These are phyloP conservation scores for Volvox reticuliferus DNA, from an alignment of 139 green algal species.

Conservation along the genomic window DNA sequence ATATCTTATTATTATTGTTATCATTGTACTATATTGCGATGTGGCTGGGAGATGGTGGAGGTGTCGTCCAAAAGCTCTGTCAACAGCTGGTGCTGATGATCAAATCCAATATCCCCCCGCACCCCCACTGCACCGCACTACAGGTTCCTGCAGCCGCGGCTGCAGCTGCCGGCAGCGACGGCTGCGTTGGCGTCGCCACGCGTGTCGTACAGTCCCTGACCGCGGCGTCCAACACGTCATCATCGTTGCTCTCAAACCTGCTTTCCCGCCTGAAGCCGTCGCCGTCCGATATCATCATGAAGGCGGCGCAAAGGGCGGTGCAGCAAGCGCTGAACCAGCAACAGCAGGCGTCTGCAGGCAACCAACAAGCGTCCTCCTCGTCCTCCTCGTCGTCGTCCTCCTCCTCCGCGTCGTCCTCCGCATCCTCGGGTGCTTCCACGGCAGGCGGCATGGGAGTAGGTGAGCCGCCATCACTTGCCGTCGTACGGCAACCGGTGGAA, in stretches of 20 bases:
- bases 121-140: neutral
- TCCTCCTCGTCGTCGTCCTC: slow-evolving; percentile 7
- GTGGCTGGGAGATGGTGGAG: too few species aligned
- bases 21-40: too few species aligned
- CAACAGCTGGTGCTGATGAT: too few species aligned
- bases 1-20: too few species aligned
- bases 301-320: neutral
- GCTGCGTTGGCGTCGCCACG: slow-evolving; percentile 10
- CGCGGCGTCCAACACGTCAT: slow-evolving; percentile 5
- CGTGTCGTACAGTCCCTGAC: slow-evolving; percentile 1
- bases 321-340: neutral
- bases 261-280: neutral
- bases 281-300: neutral
- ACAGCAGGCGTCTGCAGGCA: neutral
- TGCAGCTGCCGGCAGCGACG: neutral
- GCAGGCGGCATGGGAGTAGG: neutral
- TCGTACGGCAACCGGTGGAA: too few species aligned
- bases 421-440: neutral
- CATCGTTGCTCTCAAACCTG: neutral
- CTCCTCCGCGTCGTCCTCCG: neutral
- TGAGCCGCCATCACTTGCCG: neutral
- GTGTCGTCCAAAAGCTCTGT: neutral
- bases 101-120: neutral
- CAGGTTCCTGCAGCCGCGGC: neutral
- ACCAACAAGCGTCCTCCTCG: neutral